A percentile compares a stretch with the other conserved stretches of the same genome.
phyloP scores from a whole-genome alignment of 768 basidiomycete species.

The Cystobasidium tubakii region DNA sequence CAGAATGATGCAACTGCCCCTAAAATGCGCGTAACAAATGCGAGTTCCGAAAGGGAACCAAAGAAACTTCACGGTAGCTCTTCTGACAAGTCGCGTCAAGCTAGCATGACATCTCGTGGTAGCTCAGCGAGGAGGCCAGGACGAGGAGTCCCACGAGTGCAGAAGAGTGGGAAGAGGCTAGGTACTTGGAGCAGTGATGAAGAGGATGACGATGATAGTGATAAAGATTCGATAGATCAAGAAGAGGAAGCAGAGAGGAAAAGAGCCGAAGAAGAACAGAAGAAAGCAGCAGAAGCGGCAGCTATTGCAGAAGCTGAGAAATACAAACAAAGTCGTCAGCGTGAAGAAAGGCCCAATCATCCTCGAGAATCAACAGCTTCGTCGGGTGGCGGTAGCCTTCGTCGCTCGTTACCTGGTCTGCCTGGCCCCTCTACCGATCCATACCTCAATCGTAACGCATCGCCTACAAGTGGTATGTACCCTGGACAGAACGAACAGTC shows the following conservation, averaged over 20 bases:
- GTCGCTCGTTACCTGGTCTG: constrained; percentile 17
- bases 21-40: not conserved
- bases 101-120: not conserved
- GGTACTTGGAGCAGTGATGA: constrained; percentile 80
- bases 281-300: not conserved
- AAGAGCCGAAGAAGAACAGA: not conserved
- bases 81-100: not conserved
- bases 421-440: constrained; percentile 33
- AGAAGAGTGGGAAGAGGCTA: constrained; percentile 58
- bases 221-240: constrained; percentile 39
- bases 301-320: not conserved
- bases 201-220: constrained; percentile 53
- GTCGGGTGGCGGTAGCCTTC: constrained; percentile 9
- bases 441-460: constrained; percentile 31
- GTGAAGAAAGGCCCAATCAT: constrained; percentile 5
- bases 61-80: not conserved
- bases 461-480: not conserved
- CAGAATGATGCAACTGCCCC: constrained; percentile 14
- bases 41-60: not conserved
- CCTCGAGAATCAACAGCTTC: constrained; percentile 18
- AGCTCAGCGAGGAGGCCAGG: constrained; percentile 50
- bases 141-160: not conserved
- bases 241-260: constrained; percentile 1
- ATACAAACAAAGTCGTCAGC: not conserved
- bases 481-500: not conserved